Base-by-base conservation (phyloP, 2,329 filamentous ascomycete species). In the Alternaria gansuensis region DNA sequence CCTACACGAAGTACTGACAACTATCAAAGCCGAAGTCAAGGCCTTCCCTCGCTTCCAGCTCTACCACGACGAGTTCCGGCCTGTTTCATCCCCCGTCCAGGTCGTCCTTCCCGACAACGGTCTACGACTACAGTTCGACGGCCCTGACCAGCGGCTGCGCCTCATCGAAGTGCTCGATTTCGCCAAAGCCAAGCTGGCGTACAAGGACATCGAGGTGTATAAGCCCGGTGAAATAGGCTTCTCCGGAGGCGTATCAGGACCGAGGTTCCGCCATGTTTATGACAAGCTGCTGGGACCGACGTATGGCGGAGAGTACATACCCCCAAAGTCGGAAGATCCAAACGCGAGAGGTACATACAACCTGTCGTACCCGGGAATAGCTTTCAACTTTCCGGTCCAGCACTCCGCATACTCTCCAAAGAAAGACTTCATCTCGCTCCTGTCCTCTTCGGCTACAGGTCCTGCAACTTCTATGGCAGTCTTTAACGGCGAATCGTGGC, bases 91-190 rank as follows among this genome's bases (percentile, higher is more conserved):
- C 28, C 91, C 93, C 0, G 85, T 97, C 17, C 82, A 91, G 41
- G 79, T 98, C 54, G 84, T 84, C 17, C 85, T 99, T 4, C 91
- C 93, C 1, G 85, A 87, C 3, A 99, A 98, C 78, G 95, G 95
- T 28, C 78, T 99, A 29, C 90, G 94, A 11, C 81, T 99, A 52
- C 92, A 92, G 40, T 99, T 99, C 74, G 95, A 99, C 74, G 95
- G 93, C 0, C 88, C 91, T 4, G 93, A 98, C 71, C 95, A 99
- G 78, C 88, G 94, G 34, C 82, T 99, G 40, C 90, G 95, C 3
- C 81, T 99, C 61, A 92, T 99, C 67, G 95, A 99, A 77, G 87
- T 98, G 7, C 79, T 92, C 53, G 93, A 98, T 79, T 97, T 99
- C 74, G 88, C 90, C 45, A 95, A 92, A 76, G 92, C 88, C 62